Evolutionary conservation across 1,284 basidiomycete species (phyloP).

Genomic region (Peniophora sp.): DNA sequence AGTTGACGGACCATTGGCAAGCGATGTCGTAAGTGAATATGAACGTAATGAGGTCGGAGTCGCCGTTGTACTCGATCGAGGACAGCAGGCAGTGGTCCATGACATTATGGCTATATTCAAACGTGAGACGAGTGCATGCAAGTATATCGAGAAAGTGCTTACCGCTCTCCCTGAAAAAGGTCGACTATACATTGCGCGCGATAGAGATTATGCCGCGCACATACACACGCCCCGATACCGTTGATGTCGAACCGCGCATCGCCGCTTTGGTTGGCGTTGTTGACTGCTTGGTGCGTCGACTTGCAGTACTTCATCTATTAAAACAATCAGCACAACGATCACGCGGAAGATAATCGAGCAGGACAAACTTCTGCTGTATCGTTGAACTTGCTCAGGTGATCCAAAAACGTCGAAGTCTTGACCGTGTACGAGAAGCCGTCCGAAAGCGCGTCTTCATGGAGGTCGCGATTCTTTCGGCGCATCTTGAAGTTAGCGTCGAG

Average conservation of each 20-base stretch:
- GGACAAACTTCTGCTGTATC: neutral
- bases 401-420: neutral
- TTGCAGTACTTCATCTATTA: conserved; percentile 1
- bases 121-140: conserved; percentile 15
- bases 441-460: neutral
- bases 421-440: conserved; percentile 2
- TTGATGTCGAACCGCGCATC: conserved; percentile 5
- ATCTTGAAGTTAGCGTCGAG: conserved; percentile 7
- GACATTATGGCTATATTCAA: too few relatives aligned
- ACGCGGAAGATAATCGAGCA: too few relatives aligned
- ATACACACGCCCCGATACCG: conserved; percentile 8
- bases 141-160: conserved; percentile 4
- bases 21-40: conserved; percentile 24
- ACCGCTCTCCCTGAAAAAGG: conserved; percentile 17
- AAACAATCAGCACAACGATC: neutral
- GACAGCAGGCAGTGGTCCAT: conserved; percentile 19
- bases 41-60: conserved; percentile 10
- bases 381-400: neutral
- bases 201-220: conserved; percentile 13
- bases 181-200: conserved; percentile 10
- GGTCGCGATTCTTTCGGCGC: conserved; percentile 1
- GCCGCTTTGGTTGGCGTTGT: conserved; percentile 1
- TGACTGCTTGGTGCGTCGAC: conserved; percentile 3
- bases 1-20: conserved; percentile 16
- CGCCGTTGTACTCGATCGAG: conserved; percentile 1